phyloP scores from a whole-genome alignment of 108 stramenopile species.

The Cyclotella baltica region DNA sequence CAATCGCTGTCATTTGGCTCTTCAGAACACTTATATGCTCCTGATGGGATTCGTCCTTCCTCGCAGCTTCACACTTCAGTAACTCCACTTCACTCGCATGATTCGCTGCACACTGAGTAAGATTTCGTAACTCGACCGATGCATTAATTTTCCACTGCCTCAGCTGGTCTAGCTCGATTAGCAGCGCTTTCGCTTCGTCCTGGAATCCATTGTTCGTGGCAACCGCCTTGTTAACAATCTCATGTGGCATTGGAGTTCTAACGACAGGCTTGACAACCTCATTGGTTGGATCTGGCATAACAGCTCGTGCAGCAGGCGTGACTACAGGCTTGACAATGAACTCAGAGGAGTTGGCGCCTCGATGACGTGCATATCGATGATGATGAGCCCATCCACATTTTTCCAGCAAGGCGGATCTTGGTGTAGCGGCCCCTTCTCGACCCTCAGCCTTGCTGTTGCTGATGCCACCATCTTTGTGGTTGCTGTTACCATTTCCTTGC shows the following conservation, averaged over 20 bases:
- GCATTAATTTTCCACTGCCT: slow-evolving; percentile 11
- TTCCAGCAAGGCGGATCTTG: slow-evolving; percentile 20
- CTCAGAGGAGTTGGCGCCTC: neutral
- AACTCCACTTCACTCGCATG: neutral
- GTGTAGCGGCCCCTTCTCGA: slow-evolving; percentile 2
- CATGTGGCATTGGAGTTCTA: slow-evolving; percentile 4
- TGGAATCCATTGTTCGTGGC: neutral
- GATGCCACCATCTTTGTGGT: too few species aligned
- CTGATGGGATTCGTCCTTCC: neutral
- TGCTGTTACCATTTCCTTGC: neutral
- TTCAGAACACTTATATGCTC: neutral
- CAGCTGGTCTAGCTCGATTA: slow-evolving; percentile 7
- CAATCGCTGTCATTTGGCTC: neutral
- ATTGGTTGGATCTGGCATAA: neutral
- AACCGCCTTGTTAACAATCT: neutral
- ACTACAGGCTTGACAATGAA: neutral
- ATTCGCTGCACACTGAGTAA: neutral
- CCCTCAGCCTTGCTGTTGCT: neutral
- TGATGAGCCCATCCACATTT: slow-evolving; percentile 12
- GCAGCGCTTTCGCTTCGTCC: slow-evolving; percentile 2
- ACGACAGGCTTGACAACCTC: neutral
- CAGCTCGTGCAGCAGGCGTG: too few species aligned
- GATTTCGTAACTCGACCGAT: neutral
- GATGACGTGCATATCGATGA: slow-evolving; percentile 25
- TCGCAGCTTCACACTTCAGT: neutral